These are phyloP conservation scores for Penicillium janthinellum DNA, from an alignment of 2,329 filamentous ascomycete genomes.

Conservation along the genomic window DNA sequence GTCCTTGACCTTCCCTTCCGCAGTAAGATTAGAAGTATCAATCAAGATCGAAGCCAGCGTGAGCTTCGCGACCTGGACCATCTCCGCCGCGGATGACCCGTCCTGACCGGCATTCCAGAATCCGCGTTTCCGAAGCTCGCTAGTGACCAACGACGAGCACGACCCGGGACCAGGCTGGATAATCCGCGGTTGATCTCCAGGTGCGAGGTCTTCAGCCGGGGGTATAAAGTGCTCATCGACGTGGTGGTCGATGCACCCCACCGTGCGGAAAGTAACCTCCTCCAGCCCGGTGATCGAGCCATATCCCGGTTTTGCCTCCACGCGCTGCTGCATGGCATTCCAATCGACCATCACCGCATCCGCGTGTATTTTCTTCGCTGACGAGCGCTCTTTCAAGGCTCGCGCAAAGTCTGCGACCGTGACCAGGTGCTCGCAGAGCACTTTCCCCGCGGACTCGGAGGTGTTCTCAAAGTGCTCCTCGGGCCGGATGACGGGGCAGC, in stretches of 20 bases:
- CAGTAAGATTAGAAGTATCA: constrained; percentile 49
- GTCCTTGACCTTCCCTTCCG: constrained; percentile 49
- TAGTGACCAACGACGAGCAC: constrained; percentile 59
- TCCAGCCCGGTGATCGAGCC: constrained; percentile 54
- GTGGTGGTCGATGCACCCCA: constrained; percentile 64
- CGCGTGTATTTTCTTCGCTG: constrained; percentile 13
- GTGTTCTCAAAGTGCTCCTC: constrained; percentile 30
- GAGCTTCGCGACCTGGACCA: constrained; percentile 40
- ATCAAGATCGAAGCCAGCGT: constrained; percentile 47
- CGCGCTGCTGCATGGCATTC: constrained; percentile 48
- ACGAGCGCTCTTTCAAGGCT: constrained; percentile 17
- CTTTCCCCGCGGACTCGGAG: constrained; percentile 24
- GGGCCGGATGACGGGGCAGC: constrained; percentile 15
- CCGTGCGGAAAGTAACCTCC: constrained; percentile 43
- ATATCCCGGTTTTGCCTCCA: constrained; percentile 47
- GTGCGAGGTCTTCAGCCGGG: constrained; percentile 34
- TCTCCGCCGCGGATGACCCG: constrained; percentile 39
- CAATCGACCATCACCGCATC: constrained; percentile 48
- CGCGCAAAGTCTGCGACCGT: constrained; percentile 44
- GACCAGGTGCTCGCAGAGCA: constrained; percentile 40
- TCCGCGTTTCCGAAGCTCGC: constrained; percentile 51
- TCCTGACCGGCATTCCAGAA: constrained; percentile 34
- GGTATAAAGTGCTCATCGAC: constrained; percentile 59
- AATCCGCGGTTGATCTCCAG: constrained; percentile 49
- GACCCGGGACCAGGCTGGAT: constrained; percentile 59